These are phyloP conservation scores for Ehretia macrophylla DNA, from an alignment of 257 asterid species.

Conservation along the genomic window DNA sequence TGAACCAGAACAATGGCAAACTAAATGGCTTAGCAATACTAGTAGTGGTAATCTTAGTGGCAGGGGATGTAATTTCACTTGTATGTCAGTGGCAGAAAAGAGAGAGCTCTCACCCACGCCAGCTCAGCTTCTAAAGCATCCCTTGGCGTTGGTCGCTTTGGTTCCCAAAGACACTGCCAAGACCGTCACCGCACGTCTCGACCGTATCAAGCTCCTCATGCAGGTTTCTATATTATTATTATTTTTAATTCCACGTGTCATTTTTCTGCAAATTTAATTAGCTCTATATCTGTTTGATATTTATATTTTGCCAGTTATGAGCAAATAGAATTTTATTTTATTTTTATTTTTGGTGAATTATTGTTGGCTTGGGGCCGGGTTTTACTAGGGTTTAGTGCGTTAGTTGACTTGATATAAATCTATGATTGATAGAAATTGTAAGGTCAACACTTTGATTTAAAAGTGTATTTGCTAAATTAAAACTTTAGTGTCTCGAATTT, in stretches of 20 bases:
- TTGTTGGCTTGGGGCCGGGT: too few species aligned
- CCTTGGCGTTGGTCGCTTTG: slow-evolving; percentile 70
- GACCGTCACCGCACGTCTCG: slow-evolving; percentile 90
- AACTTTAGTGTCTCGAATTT: too few species aligned
- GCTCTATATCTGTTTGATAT: too few species aligned
- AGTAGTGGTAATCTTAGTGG: slow-evolving; percentile 13
- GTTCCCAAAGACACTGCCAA: slow-evolving; percentile 82
- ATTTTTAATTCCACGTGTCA: background rate
- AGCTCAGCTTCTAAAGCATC: slow-evolving; percentile 70
- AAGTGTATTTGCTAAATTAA: too few species aligned
- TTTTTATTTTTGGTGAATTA: too few species aligned
- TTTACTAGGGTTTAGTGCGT: too few species aligned
- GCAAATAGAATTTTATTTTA: too few species aligned
- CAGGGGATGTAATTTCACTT: slow-evolving; percentile 50
- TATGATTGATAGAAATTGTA: too few species aligned
- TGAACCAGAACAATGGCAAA: slow-evolving; percentile 28
- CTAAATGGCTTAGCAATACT: slow-evolving; percentile 15
- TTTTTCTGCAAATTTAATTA: background rate
- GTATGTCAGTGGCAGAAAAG: slow-evolving; percentile 55
- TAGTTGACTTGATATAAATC: too few species aligned
- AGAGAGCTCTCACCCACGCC: slow-evolving; percentile 45
- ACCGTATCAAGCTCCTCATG: slow-evolving; percentile 89
- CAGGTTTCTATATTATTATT: slow-evolving; percentile 53
- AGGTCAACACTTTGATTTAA: too few species aligned
- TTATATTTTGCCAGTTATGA: too few species aligned